A percentile compares a stretch with the other conserved stretches of the same genome.
Evolutionary conservation across 1,139 yeast species (phyloP).

Genomic region (Candida sp.): DNA sequence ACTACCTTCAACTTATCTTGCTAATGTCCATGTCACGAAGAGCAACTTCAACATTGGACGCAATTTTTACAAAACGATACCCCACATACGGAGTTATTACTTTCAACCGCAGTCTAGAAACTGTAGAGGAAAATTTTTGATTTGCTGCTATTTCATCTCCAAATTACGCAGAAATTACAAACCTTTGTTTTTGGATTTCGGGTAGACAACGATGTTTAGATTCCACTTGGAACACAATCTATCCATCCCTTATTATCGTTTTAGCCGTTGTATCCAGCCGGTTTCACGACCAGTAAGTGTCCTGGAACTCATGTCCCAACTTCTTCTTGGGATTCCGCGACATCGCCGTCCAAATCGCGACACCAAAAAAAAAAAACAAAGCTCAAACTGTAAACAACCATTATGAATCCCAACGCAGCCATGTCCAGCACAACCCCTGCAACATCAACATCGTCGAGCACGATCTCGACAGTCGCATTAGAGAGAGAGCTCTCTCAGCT

Average conservation of each 20-base stretch:
- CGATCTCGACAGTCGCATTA: conserved; percentile 25
- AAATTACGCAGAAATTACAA: not conserved
- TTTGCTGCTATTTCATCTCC: not conserved
- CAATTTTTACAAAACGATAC: no score
- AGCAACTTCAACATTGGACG: no score
- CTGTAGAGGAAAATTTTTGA: not conserved
- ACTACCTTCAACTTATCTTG: no score
- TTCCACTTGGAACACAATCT: no score
- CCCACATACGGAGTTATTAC: no score
- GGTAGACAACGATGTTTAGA: no score
- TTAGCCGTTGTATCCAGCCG: not conserved
- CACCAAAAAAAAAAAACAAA: not conserved
- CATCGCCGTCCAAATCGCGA: not conserved
- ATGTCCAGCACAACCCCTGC: not conserved
- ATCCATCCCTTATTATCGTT: not conserved
- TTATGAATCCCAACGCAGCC: not conserved
- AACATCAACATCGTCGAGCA: conserved; percentile 1
- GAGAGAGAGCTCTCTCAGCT: conserved; percentile 43
- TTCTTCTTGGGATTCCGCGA: no score
- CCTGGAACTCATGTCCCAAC: no score
- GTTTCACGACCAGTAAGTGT: no score
- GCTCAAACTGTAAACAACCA: conserved; percentile 1
- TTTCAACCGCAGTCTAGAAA: no score
- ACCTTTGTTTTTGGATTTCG: not conserved
- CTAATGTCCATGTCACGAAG: no score